Base-by-base conservation (phyloP, 371 early-diverging fungal species). In the Basidiobolus meristosporus region DNA sequence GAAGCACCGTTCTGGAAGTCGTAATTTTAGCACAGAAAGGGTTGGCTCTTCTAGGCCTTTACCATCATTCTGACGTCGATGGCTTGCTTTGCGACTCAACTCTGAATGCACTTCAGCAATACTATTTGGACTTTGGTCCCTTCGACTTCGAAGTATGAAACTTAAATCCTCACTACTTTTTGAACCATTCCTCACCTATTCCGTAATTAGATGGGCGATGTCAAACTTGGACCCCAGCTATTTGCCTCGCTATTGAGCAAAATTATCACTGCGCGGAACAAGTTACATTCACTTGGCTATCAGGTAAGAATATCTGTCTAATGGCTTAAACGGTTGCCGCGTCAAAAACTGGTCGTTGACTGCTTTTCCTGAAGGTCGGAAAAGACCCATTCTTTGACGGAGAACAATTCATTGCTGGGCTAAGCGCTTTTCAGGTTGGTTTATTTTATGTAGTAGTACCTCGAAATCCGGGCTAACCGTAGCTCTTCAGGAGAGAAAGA, bases 361-460 rank as follows among this genome's bases (percentile, higher is more conserved):
- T 21, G 29, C 17, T 31, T 14, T 39, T 17, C 28, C 3, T 46
- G 52, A 47, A 71, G 31, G 57, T 72, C 4, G 54, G 52, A 17
- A 75, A 75, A 46, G 73, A 75, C 39, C 76, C 76, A 7, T 70
- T 75, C 46, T 46, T 53, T 1, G 76, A 75, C n/a, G 61, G 60
- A 4, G 64, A 58, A 15, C 38, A 52, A 1, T 68, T 75, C 45
- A 40, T 62, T 10, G 52, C 33, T 14, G 66, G 65, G 14, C 63
- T 75, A 34, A 62, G 52, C 28, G 56, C 63, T 29, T 72, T 64
- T 46, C 73, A 75, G 59, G 69, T 63, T 48, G 18, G 4, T 34
- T 16, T n/a, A n/a, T n/a, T n/a, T n/a, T n/a, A n/a, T n/a, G n/a
- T n/a, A n/a, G n/a, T n/a, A n/a, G n/a, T n/a, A n/a, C n/a, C n/a